phyloP scores from a whole-genome alignment of 495 filamentous ascomycete genomes.

The Trichoderma erinaceum region DNA sequence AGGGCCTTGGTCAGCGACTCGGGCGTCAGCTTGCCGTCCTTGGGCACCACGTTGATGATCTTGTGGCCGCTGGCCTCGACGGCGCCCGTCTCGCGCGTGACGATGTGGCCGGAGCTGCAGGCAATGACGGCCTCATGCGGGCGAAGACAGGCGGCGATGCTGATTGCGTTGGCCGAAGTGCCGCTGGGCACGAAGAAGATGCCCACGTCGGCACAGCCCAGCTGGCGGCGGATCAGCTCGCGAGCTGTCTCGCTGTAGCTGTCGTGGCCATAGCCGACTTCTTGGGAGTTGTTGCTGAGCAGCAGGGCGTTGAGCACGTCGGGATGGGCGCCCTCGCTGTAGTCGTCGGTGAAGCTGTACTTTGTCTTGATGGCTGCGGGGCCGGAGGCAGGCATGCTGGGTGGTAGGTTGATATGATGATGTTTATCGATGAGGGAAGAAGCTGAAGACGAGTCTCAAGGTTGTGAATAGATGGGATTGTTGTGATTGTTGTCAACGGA shows the following conservation, averaged over 20 bases:
- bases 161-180: conserved; percentile 17
- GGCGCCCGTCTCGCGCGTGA: conserved; percentile 14
- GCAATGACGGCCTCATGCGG: conserved; percentile 16
- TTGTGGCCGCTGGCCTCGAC: conserved; percentile 17
- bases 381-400: conserved; percentile 1
- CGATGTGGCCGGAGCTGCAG: conserved; percentile 16
- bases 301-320: conserved; percentile 14
- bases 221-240: conserved; percentile 14
- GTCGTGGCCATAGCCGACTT: conserved; percentile 14
- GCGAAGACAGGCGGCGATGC: conserved; percentile 15
- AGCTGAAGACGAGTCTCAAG: neutral
- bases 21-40: conserved; percentile 15
- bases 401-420: neutral
- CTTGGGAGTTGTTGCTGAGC: conserved; percentile 15
- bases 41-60: conserved; percentile 16
- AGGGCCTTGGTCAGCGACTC: neutral
- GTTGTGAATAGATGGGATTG: neutral
- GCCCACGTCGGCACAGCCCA: conserved; percentile 12
- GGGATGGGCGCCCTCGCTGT: conserved; percentile 16
- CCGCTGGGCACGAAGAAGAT: conserved; percentile 17
- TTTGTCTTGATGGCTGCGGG: neutral
- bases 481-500: neutral
- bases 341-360: conserved; percentile 17
- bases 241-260: conserved; percentile 14
- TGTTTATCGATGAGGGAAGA: neutral